Evolutionary conservation across 2,329 filamentous ascomycete species (phyloP).

Genomic region (Keithomyces neogunnii): DNA sequence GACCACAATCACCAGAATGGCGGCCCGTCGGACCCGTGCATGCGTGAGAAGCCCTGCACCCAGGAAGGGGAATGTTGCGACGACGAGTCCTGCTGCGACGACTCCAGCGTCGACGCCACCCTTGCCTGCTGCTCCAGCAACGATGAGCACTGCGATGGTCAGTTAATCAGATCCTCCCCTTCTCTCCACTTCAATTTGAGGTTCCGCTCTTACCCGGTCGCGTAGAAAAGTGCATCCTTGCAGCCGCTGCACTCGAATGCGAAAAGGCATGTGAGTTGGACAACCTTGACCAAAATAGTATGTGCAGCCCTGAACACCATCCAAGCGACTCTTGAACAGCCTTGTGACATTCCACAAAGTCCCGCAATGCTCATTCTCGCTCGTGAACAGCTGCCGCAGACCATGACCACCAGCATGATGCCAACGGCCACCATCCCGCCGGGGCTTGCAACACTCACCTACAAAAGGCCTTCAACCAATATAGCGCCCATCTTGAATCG

Average conservation of each 20-base stretch:
- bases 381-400: conserved; percentile 7
- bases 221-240: conserved; percentile 22
- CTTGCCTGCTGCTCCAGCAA: conserved; percentile 17
- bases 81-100: conserved; percentile 12
- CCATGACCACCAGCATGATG: conserved; percentile 19
- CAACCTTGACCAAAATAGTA: conserved; percentile 14
- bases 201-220: conserved; percentile 3
- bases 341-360: conserved; percentile 1
- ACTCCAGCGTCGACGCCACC: conserved; percentile 8
- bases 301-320: conserved; percentile 2
- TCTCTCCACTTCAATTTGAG: background rate
- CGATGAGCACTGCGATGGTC: conserved; percentile 19
- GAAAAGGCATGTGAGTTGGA: conserved; percentile 19
- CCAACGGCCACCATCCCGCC: conserved; percentile 15
- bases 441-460: conserved; percentile 24
- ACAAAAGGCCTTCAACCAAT: conserved; percentile 23
- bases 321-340: background rate
- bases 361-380: background rate
- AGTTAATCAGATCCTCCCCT: background rate
- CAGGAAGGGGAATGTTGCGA: conserved; percentile 9
- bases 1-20: background rate
- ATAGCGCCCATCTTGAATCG: conserved; percentile 25
- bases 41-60: background rate
- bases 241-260: conserved; percentile 21
- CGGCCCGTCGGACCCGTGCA: background rate